phyloP scores from a whole-genome alignment of 2,329 filamentous ascomycete species.

The Fonsecaea pugnacius region DNA sequence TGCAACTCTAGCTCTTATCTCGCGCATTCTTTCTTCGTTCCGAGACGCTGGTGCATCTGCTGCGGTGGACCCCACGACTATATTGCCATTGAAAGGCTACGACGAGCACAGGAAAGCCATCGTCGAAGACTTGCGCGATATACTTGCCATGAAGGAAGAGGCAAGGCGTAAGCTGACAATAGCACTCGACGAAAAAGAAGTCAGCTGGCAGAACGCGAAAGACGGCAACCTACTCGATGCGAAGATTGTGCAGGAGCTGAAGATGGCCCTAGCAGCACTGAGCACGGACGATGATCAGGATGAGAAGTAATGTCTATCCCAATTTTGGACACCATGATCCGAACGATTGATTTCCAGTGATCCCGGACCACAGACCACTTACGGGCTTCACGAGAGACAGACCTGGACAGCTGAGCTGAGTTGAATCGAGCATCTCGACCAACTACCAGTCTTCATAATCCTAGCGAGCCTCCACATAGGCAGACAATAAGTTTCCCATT shows the following conservation, averaged over 20 bases:
- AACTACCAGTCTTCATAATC: background rate
- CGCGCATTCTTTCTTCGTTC: slow-evolving; percentile 70
- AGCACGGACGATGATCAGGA: slow-evolving; percentile 43
- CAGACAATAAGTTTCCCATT: background rate
- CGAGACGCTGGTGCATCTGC: slow-evolving; percentile 66
- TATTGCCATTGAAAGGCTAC: slow-evolving; percentile 62
- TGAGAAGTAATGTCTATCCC: slow-evolving; percentile 25
- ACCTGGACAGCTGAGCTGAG: background rate
- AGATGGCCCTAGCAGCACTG: slow-evolving; percentile 55
- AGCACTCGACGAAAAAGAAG: slow-evolving; percentile 73
- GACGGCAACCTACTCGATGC: slow-evolving; percentile 68
- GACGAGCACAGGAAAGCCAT: slow-evolving; percentile 72
- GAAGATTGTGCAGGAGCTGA: slow-evolving; percentile 72
- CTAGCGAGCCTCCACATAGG: background rate
- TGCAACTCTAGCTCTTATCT: slow-evolving; percentile 71
- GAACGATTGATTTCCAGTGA: background rate
- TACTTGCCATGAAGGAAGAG: slow-evolving; percentile 51
- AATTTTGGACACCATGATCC: slow-evolving; percentile 13
- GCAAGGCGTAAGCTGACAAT: slow-evolving; percentile 68
- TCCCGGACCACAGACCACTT: background rate
- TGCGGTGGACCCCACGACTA: slow-evolving; percentile 63
- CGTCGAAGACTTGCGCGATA: slow-evolving; percentile 74
- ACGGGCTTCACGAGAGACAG: background rate
- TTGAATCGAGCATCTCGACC: background rate
- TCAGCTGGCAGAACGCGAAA: slow-evolving; percentile 59